Evolutionary conservation across 345 rosid genomes (phyloP), one percentile per base, ranked within the genome.

Genomic region (Lepidium aucheri): DNA sequence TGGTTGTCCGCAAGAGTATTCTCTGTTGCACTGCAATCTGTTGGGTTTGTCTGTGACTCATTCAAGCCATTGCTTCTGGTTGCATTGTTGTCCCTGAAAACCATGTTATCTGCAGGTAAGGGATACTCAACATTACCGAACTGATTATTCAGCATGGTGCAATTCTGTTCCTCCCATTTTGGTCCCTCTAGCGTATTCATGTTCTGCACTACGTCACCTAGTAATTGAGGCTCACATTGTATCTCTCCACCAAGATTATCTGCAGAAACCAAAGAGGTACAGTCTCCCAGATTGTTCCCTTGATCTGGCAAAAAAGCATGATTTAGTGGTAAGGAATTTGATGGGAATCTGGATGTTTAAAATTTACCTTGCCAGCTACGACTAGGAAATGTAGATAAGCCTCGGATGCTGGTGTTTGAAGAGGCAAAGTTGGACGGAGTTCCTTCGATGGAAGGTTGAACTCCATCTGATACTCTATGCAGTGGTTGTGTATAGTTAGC

Each of bases 351-450:
- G 49, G 84, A 71, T 67, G 83, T 53, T 13, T 77, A 78, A 47
- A 61, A 72, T 14, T 74, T 77, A 70, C 74, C 75, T 45, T 81
- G 84, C 88, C 95, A 84, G 75, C 57, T 79, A 57, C 80, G 73
- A 67, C 80, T 86, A 18, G 79, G 53, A 50, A 81, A 76, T 70
- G 68, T 81, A 12, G 88, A 70, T 8, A 84, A 81, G 51, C 80
- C 83, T 36, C 18, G 41, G 11, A 64, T 49, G n/a, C 76, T 73
- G 9, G 62, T 70, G 57, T 78, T 77, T 30, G 67, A 74, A 42
- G 86, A 53, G 13, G 54, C 76, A 56, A 70, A 80, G 66, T 76
- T 79, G 38, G 76, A 51, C 32, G 78, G 50, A 38, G 79, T 68
- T 53, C 78, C 63, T 11, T 75, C 70, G 9, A 79, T 76, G 71